Evolutionary conservation across 78 protist genomes (phyloP).

Genomic region (Tieghemostelium lacteum): DNA sequence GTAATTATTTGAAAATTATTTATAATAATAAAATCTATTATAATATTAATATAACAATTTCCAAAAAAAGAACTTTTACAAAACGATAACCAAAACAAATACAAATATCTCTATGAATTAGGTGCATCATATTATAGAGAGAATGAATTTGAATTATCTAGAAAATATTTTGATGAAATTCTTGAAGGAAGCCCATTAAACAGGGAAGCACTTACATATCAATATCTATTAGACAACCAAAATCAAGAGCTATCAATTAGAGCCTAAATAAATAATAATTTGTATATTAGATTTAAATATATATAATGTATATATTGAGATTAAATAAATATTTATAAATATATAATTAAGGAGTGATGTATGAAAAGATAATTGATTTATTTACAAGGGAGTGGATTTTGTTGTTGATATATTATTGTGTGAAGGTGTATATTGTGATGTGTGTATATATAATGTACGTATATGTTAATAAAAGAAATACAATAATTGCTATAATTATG

Average conservation of each 20-base stretch:
- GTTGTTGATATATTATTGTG: no score
- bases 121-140: slow-evolving; percentile 38
- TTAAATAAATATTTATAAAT: background rate
- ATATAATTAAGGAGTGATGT: no score
- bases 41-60: background rate
- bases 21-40: background rate
- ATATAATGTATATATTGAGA: background rate
- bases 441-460: no score
- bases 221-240: slow-evolving; percentile 41
- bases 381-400: no score
- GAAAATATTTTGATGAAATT: slow-evolving; percentile 10
- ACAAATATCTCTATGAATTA: slow-evolving; percentile 10
- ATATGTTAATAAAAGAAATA: no score
- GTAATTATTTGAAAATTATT: background rate
- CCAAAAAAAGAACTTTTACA: slow-evolving; percentile 23
- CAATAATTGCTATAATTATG: no score
- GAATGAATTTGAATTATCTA: slow-evolving; percentile 1
- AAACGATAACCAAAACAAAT: background rate
- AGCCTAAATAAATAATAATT: background rate
- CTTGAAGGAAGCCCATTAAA: slow-evolving; percentile 18
- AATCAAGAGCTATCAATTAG: background rate
- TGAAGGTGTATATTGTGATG: no score
- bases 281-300: background rate
- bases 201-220: slow-evolving; percentile 20
- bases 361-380: no score